Base-by-base conservation (phyloP, 306 rosid genomes). In the Lablab purpureus region DNA sequence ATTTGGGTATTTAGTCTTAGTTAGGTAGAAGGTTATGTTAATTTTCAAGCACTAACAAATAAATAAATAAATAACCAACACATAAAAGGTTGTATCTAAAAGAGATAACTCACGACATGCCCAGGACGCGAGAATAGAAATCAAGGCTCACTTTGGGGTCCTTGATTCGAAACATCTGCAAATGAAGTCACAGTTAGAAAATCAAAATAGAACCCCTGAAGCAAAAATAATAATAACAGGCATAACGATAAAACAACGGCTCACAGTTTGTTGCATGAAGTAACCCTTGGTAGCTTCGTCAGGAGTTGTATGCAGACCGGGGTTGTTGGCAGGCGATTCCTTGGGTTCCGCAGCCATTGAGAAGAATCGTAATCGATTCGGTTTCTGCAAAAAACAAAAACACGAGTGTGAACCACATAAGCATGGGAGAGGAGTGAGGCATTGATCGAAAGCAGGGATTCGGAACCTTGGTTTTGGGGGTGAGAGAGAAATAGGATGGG, bases 121-220 rank as follows among this genome's bases (percentile, higher is more conserved):
- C 99, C 86, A 95, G 81, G 32, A 95, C 88, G 64, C 97, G 94
- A 62, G 98, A 91, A 75, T 95, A 95, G 75, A 92, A 95, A 59
- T 95, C 96, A 58, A 91, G 98, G 89, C 97, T 92, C 78, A 74
- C 87, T 93, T 91, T 90, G 17, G 99, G 99, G 84, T 95, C 98
- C 86, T 93, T 95, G 67, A 95, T 88, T 77, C 99, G 89, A 80
- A 81, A 90, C 99, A 93, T 86, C 89, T 86, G 83, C 85, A 72
- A 80, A 52, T 6, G 14, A 67, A 80, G 34, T 10, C 19, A 40
- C 25, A 71, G 7, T 13, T n/a, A 9, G 0, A 19, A 78, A 45
- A 5, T 10, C 45, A 73, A 67, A 62, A 30, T 0, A 0, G 66
- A 25, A 49, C 5, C 25, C 47, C 11, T 34, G 7, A 70, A 3